These are phyloP conservation scores for Euphorbia pulcherrima DNA, from an alignment of 345 rosid species.

Conservation along the genomic window DNA sequence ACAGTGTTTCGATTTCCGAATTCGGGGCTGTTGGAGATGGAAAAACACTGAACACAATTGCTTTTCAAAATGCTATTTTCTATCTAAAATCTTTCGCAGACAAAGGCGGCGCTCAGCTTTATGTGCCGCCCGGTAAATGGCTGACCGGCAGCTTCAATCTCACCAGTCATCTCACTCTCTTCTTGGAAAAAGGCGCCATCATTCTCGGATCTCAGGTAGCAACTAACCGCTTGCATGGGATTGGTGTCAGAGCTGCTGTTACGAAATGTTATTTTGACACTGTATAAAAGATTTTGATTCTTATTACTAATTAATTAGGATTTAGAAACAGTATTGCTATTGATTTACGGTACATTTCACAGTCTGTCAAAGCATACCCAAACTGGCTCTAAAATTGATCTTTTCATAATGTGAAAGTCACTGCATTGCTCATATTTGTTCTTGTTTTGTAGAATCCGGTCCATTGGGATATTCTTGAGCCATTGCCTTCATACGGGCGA, in stretches of 20 bases:
- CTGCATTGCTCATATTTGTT: neutral
- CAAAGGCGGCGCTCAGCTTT: slow-evolving; percentile 97
- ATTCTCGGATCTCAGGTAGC: slow-evolving; percentile 88
- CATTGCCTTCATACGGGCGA: slow-evolving; percentile 84
- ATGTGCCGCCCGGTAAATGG: slow-evolving; percentile 85
- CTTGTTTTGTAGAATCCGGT: slow-evolving; percentile 53
- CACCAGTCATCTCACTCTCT: slow-evolving; percentile 93
- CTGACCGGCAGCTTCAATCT: slow-evolving; percentile 91
- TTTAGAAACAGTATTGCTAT: too few relatives aligned
- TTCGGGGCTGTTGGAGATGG: slow-evolving; percentile 96
- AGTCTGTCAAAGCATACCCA: too few relatives aligned
- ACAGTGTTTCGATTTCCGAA: slow-evolving; percentile 81
- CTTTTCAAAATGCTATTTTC: slow-evolving; percentile 91
- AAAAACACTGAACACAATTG: slow-evolving; percentile 67
- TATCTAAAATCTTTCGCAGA: slow-evolving; percentile 92
- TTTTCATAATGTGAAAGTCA: too few relatives aligned
- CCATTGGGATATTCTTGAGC: slow-evolving; percentile 77
- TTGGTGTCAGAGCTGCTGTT: too few relatives aligned
- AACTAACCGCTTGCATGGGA: too few relatives aligned
- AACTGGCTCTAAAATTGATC: too few relatives aligned
- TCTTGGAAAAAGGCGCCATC: slow-evolving; percentile 78
- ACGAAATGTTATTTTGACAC: too few relatives aligned
- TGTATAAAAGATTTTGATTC: too few relatives aligned
- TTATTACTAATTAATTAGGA: too few relatives aligned
- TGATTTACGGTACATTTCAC: too few relatives aligned